Evolutionary conservation across 1,284 basidiomycete species (phyloP).

Genomic region (Trichosporon sp.): DNA sequence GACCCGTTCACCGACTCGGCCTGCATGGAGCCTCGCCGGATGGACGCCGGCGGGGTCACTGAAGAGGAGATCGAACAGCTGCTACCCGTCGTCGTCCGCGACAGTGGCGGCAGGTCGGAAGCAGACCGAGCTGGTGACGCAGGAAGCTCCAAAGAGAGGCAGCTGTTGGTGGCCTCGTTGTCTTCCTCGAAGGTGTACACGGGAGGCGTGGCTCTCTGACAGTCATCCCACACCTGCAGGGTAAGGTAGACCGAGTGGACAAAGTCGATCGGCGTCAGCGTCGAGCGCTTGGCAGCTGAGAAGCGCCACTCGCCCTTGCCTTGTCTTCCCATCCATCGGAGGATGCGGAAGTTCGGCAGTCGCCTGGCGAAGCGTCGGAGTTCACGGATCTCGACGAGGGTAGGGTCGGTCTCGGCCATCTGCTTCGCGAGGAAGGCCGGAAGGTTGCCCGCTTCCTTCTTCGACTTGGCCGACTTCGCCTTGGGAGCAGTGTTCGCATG

Average conservation of each 20-base stretch:
- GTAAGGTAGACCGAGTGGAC: slow-evolving; percentile 21
- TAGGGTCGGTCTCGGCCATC: slow-evolving; percentile 20
- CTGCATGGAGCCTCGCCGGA: slow-evolving; percentile 9
- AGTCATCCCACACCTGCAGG: slow-evolving; percentile 19
- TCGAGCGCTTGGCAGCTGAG: slow-evolving; percentile 17
- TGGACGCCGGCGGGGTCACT: background rate
- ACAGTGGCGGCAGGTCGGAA: slow-evolving; percentile 15
- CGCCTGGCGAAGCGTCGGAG: slow-evolving; percentile 30
- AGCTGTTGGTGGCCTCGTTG: slow-evolving; percentile 1
- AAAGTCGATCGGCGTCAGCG: slow-evolving; percentile 24
- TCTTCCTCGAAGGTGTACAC: slow-evolving; percentile 18
- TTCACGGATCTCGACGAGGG: slow-evolving; percentile 28
- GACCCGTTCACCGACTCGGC: slow-evolving; percentile 5
- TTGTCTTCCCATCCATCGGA: slow-evolving; percentile 29
- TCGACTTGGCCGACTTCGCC: slow-evolving; percentile 11
- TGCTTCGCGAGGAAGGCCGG: slow-evolving; percentile 13
- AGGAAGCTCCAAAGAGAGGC: slow-evolving; percentile 13
- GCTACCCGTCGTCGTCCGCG: slow-evolving; percentile 18
- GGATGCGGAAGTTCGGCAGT: slow-evolving; percentile 22
- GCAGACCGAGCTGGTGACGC: slow-evolving; percentile 13
- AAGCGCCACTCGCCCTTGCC: slow-evolving; percentile 35
- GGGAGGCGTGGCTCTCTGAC: slow-evolving; percentile 16
- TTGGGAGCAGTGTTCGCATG: slow-evolving; percentile 9
- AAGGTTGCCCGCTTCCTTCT: slow-evolving; percentile 2
- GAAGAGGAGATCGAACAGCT: slow-evolving; percentile 10